A percentile compares a stretch with the other conserved stretches of the same genome.
These are phyloP conservation scores for Komagataella populi DNA, from an alignment of 805 yeast species.

Conservation along the genomic window DNA sequence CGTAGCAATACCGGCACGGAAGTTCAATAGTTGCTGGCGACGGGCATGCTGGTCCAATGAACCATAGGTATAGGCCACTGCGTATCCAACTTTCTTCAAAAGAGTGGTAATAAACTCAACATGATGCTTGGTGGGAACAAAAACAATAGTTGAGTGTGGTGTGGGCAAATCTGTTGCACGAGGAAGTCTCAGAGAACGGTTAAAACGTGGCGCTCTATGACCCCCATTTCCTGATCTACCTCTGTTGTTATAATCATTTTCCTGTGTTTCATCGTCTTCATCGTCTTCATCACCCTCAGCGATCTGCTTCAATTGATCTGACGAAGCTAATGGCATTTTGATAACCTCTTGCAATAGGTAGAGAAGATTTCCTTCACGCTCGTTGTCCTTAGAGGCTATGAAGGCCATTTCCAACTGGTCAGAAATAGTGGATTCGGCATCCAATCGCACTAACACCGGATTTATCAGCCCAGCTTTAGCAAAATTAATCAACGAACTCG, in stretches of 20 bases:
- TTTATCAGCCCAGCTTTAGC: slow-evolving; percentile 93
- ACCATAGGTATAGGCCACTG: slow-evolving; percentile 84
- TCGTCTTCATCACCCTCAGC: slow-evolving; percentile 40
- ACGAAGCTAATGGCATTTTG: slow-evolving; percentile 68
- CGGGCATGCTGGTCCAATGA: slow-evolving; percentile 92
- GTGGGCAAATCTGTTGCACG: slow-evolving; percentile 79
- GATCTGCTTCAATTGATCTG: slow-evolving; percentile 47
- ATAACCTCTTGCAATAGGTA: slow-evolving; percentile 73
- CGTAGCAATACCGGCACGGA: slow-evolving; percentile 72
- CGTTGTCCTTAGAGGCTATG: slow-evolving; percentile 65
- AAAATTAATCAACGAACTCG: slow-evolving; percentile 83
- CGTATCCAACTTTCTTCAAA: slow-evolving; percentile 67
- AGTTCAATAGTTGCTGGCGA: slow-evolving; percentile 73
- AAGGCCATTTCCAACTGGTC: slow-evolving; percentile 88
- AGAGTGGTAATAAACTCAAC: slow-evolving; percentile 78
- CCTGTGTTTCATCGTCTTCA: slow-evolving; percentile 18
- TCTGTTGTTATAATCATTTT: slow-evolving; percentile 6
- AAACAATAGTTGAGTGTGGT: slow-evolving; percentile 75
- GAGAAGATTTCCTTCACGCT: slow-evolving; percentile 79
- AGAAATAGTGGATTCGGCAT: slow-evolving; percentile 83
- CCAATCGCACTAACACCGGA: slow-evolving; percentile 86
- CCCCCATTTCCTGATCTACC: slow-evolving; percentile 24
- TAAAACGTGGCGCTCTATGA: slow-evolving; percentile 23
- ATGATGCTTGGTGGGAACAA: slow-evolving; percentile 96
- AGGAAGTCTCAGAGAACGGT: slow-evolving; percentile 31